These are phyloP conservation scores for Chalciporus sp. DNA, from an alignment of 1,284 basidiomycete species.

Conservation along the genomic window DNA sequence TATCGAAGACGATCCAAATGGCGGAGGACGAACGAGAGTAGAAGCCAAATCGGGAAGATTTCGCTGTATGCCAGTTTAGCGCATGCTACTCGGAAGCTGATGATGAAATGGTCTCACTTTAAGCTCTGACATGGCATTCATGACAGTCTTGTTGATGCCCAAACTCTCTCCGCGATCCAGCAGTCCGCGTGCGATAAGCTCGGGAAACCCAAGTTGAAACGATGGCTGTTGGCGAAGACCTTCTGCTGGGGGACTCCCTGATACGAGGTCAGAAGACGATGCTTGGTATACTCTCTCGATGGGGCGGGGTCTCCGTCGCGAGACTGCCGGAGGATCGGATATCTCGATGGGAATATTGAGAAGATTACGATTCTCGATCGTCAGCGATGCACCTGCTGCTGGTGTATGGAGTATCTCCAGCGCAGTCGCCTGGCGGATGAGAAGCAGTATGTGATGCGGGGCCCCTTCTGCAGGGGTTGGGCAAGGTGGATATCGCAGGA, in stretches of 20 bases:
- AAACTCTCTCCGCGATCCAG: conserved; percentile 76
- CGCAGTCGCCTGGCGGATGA: conserved; percentile 81
- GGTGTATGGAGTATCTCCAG: conserved; percentile 76
- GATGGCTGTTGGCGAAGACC: conserved; percentile 47
- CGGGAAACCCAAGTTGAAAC: conserved; percentile 57
- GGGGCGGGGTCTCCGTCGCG: conserved; percentile 39
- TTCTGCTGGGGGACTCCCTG: conserved; percentile 20
- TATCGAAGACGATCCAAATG: conserved; percentile 43
- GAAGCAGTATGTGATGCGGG: conserved; percentile 62
- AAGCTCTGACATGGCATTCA: conserved; percentile 75
- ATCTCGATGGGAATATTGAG: conserved; percentile 72
- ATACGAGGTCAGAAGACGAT: conserved; percentile 21
- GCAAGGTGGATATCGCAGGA: conserved; percentile 81
- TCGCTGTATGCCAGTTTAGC: conserved; percentile 47
- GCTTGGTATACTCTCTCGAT: conserved; percentile 33
- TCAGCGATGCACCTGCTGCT: conserved; percentile 71
- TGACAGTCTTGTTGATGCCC: conserved; percentile 77
- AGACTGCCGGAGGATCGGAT: conserved; percentile 49
- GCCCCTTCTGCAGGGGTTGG: conserved; percentile 34
- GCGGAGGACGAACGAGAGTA: conserved; percentile 60
- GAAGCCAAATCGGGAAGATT: conserved; percentile 81
- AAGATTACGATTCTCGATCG: conserved; percentile 79
- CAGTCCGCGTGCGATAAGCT: conserved; percentile 70
- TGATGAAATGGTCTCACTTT: conserved; percentile 46
- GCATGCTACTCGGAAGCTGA: background rate